A percentile compares a stretch with the other conserved stretches of the same genome.
phyloP scores from a whole-genome alignment of 352 stramenopile species.

The Plasmopara halstedii region DNA sequence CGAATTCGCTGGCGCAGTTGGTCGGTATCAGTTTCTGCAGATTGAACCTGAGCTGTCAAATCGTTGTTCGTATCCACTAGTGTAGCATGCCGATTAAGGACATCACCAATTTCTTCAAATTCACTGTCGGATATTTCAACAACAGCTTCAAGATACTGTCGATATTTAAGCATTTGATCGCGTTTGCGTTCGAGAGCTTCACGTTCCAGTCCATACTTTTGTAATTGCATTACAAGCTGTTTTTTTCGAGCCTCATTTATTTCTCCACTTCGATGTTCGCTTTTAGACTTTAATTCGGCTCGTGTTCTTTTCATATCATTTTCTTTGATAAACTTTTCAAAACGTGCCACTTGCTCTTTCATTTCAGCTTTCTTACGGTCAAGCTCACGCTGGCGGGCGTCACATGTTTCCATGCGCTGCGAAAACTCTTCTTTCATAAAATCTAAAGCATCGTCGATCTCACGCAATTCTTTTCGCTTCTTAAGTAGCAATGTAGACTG shows the following conservation, averaged over 20 bases:
- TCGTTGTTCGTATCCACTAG: constrained; percentile 86
- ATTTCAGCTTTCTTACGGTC: constrained; percentile 87
- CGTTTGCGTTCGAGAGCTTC: constrained; percentile 72
- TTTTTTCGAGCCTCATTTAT: constrained; percentile 75
- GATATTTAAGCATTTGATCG: constrained; percentile 77
- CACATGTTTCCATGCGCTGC: constrained; percentile 83
- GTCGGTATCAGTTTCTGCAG: constrained; percentile 68
- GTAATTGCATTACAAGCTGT: constrained; percentile 57
- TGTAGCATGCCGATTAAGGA: constrained; percentile 80
- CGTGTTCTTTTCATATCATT: constrained; percentile 87
- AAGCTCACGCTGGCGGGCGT: constrained; percentile 69
- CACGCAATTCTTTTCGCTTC: constrained; percentile 90
- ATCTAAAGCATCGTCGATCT: constrained; percentile 87
- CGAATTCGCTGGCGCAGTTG: constrained; percentile 68
- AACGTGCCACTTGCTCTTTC: constrained; percentile 86
- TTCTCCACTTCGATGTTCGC: constrained; percentile 63
- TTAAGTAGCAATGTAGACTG: constrained; percentile 89
- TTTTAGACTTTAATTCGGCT: constrained; percentile 86
- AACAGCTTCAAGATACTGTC: constrained; percentile 73
- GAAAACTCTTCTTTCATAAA: constrained; percentile 92
- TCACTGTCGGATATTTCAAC: constrained; percentile 78
- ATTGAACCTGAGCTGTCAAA: constrained; percentile 61
- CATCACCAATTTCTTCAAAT: constrained; percentile 80
- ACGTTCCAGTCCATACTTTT: constrained; percentile 60
- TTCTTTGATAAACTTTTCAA: constrained; percentile 93